Base-by-base conservation (phyloP, 345 rosid species). In the Eucalyptus virginea region DNA sequence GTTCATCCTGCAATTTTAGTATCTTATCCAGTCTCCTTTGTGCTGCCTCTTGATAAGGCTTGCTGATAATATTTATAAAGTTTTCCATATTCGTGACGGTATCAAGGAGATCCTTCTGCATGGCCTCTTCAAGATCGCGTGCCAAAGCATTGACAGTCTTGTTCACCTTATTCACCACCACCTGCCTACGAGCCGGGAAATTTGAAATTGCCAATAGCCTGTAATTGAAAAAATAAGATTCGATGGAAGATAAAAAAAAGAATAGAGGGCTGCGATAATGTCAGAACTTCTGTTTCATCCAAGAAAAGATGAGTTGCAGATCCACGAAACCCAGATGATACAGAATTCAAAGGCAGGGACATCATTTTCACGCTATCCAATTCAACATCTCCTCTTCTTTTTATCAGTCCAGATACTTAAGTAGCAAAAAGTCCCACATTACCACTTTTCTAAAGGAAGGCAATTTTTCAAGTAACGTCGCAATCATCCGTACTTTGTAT, bases 11-110 rank as follows among this genome's bases (percentile, higher is more conserved):
- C 69, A 93, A 89, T 88, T 88, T 88, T 86, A 93, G 32, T 72
- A 96, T 93, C 72, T 91, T 90, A 89, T 96, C 96, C 34, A 95
- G 93, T 93, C 96, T 94, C 85, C 85, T 88, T 90, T 93, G 95
- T 9, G 98, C 98, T 83, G 95, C 97, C 87, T 94, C 99, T 93
- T 88, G 96, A 89, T 95, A 96, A 28, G 99, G 98, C 91, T 93
- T 96, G 92, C 96, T 96, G 49, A 94, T 91, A 17, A 88, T 91
- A 89, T 89, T 92, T 44, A 96, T 96, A 86, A 94, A 96, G 86
- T 91, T 93, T 49, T 93, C 95, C 91, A 98, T 86, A 90, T 94
- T 93, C 49, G 37, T 45, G 30, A 93, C 69, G 4, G 95, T 92
- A 91, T 94, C 96, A 88, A 69, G 65, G 86, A 96, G 95, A 94